Percentiles rank a stretch among this genome's conserved stretches.
Conservation (phyloP, 768 basidiomycete species). For the Boletus rubropictus region DNA sequence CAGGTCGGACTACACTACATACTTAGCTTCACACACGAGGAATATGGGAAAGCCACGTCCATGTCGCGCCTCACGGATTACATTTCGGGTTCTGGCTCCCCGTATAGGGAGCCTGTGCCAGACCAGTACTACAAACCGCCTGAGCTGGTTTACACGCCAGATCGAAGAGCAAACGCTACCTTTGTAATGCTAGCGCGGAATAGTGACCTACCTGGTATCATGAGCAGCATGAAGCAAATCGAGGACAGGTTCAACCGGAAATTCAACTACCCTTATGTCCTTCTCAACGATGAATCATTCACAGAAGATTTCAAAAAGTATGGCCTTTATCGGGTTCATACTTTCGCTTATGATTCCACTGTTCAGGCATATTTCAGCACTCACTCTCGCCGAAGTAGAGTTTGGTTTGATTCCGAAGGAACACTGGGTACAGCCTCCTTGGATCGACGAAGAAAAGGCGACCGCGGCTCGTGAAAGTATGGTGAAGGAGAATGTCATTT, state of each 20-base stretch:
- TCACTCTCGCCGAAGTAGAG: conserved; percentile 30
- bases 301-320: conserved; percentile 66
- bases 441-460: conserved; percentile 71
- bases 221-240: conserved; percentile 64
- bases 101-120: conserved; percentile 54
- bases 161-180: conserved; percentile 73
- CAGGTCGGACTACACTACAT: conserved; percentile 39
- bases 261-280: conserved; percentile 80
- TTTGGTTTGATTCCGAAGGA: conserved; percentile 65
- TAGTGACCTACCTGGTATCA: conserved; percentile 51
- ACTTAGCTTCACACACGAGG: conserved; percentile 39
- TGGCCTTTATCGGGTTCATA: conserved; percentile 11
- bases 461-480: conserved; percentile 52
- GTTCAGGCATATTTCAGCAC: conserved; percentile 29
- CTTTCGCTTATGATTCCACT: conserved; percentile 5
- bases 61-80: conserved; percentile 29
- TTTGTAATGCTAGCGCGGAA: conserved; percentile 79
- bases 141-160: conserved; percentile 34
- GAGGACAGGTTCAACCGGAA: conserved; percentile 85
- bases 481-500: conserved; percentile 57
- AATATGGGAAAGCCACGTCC: conserved; percentile 38
- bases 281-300: conserved; percentile 84
- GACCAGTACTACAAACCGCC: conserved; percentile 49
- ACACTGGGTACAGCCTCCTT: conserved; percentile 74
- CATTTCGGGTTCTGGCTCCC: conserved; percentile 30